Evolutionary conservation across 108 stramenopile species (phyloP).

Genomic region (Mayamaea pseudoterrestris): DNA sequence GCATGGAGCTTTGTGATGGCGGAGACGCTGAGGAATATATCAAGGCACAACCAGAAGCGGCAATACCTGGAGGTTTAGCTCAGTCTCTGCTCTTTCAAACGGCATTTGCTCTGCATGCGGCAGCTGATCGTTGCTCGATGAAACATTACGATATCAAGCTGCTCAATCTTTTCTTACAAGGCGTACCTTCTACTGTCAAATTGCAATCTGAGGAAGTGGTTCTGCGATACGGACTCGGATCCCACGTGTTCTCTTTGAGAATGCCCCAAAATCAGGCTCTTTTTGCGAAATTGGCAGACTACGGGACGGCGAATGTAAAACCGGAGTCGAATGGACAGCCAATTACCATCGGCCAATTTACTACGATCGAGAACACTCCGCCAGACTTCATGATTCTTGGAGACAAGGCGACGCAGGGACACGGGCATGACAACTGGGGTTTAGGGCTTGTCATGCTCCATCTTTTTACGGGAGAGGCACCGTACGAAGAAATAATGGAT

Average conservation of each 20-base stretch:
- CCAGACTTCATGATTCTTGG: conserved; percentile 89
- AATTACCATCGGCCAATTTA: conserved; percentile 86
- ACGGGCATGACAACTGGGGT: conserved; percentile 86
- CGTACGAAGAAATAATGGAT: conserved; percentile 95
- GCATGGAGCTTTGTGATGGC: conserved; percentile 93
- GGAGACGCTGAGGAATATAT: conserved; percentile 91
- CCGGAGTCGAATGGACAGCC: conserved; percentile 65
- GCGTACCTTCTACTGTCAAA: conserved; percentile 13
- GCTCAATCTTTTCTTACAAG: conserved; percentile 88
- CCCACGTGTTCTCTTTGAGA: conserved; percentile 49
- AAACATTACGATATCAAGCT: conserved; percentile 98
- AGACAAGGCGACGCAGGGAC: conserved; percentile 72
- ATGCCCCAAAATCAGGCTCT: conserved; percentile 36
- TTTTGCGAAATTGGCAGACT: conserved; percentile 94
- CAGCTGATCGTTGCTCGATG: conserved; percentile 63
- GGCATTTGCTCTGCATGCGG: conserved; percentile 83
- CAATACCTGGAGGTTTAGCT: conserved; percentile 28
- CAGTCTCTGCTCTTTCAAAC: conserved; percentile 84
- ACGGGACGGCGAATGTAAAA: conserved; percentile 86
- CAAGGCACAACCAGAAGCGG: conserved; percentile 40
- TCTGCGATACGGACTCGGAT: conserved; percentile 76
- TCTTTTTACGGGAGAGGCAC: conserved; percentile 87
- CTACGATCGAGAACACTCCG: conserved; percentile 96
- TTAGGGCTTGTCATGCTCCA: conserved; percentile 93
- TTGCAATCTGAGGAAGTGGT: conserved; percentile 22